Base-by-base conservation (phyloP, 441 rosid species). In the Corymbia calophylla region DNA sequence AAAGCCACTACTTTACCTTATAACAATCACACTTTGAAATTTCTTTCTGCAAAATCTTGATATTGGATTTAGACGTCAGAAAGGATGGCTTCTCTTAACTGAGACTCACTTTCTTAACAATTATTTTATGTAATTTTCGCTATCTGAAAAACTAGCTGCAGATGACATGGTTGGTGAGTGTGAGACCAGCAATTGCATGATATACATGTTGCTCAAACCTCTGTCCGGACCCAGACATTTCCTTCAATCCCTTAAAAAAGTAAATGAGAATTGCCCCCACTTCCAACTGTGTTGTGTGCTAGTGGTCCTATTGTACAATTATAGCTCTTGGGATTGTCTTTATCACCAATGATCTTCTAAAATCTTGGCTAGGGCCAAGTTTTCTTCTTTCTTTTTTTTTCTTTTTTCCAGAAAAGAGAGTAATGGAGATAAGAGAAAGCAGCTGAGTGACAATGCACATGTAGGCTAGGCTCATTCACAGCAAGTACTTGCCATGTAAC, bases 341-440 rank as follows among this genome's bases (percentile, higher is more conserved):
- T 86, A 39, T 89, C 88, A 86, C 77, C 68, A 53, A 49, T 86
- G 88, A 89, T 86, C 64, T 54, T 32, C 90, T 54, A 53, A 89
- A 86, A 86, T 87, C 85, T 89, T 89, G 88, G 82, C 86, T 86
- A 60, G 88, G 87, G 68, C 87, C 64, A 77, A 2, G 82, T 35
- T 77, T 77, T 23, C 25, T 58, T 70, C 48, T 68, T 32, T 21
- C 12, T 73, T 8, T 23, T 44, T 73, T 23, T 21, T 5, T 8
- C n/a, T 77, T 23, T 77, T 44, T 44, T 77, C 84, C n/a, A 53
- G 87, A 81, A 31, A 58, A 62, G 56, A 88, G 89, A 82, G 84
- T 39, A 82, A 35, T 58, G 47, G 86, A 81, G 64, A 53, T 32
- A 31, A 86, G 55, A 86, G 88, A 86, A 53, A 53, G 66, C 16